Percentiles rank a stretch among this genome's conserved stretches.
Conservation (phyloP, 83 land plant genomes). For the Picea mariana region DNA sequence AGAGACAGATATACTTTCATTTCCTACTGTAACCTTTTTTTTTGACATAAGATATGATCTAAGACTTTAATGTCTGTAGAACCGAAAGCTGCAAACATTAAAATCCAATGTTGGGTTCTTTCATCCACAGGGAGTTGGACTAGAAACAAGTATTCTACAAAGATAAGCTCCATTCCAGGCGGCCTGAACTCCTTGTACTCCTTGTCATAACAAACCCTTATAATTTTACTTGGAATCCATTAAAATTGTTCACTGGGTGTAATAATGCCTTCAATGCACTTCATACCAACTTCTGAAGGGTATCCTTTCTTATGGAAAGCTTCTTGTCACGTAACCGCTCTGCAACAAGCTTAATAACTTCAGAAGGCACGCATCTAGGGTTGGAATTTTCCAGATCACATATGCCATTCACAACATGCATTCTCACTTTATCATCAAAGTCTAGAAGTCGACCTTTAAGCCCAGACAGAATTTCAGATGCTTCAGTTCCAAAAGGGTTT, state of each 20-base stretch:
- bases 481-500: constrained; percentile 42
- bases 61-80: constrained; percentile 55
- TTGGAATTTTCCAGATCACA: constrained; percentile 60
- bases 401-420: constrained; percentile 49
- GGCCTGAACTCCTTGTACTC: constrained; percentile 61
- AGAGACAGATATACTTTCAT: constrained; percentile 58
- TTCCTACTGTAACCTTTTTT: constrained; percentile 68
- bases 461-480: constrained; percentile 52
- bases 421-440: constrained; percentile 73
- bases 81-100: constrained; percentile 52
- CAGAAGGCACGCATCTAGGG: constrained; percentile 29
- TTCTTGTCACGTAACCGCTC: constrained; percentile 74
- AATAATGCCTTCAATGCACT: constrained; percentile 43
- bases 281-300: constrained; percentile 50
- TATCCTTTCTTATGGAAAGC: constrained; percentile 46
- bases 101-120: constrained; percentile 68
- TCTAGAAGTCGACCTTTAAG: constrained; percentile 67
- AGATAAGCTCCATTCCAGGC: constrained; percentile 60
- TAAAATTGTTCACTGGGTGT: constrained; percentile 35
- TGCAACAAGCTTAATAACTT: constrained; percentile 38
- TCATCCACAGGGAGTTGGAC: constrained; percentile 51
- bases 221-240: constrained; percentile 70
- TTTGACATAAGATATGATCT: constrained; percentile 56
- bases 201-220: constrained; percentile 69
- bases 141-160: constrained; percentile 70